Percentiles rank a stretch among this genome's conserved stretches.
phyloP scores from a whole-genome alignment of 2,329 filamentous ascomycete species.

The Alternaria sp. region DNA sequence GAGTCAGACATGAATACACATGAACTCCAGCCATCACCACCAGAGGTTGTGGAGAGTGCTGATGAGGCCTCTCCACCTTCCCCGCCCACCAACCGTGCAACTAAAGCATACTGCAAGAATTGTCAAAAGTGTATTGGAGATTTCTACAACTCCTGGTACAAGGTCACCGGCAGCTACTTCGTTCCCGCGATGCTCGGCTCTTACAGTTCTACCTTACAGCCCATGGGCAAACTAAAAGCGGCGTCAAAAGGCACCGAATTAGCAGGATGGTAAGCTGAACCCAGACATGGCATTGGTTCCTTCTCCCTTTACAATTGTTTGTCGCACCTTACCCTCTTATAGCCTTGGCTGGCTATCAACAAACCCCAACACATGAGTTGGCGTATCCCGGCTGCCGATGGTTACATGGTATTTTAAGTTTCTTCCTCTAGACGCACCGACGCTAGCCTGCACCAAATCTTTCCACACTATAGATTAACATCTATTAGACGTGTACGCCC shows the following conservation, averaged over 20 bases:
- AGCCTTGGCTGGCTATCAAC: constrained; percentile 31
- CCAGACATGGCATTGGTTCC: constrained; percentile 18
- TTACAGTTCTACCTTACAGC: constrained; percentile 37
- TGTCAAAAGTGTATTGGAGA: constrained; percentile 40
- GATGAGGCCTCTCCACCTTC: constrained; percentile 18
- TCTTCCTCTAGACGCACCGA: constrained; percentile 41
- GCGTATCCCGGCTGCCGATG: constrained; percentile 44
- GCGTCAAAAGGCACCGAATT: constrained; percentile 40
- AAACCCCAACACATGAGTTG: constrained; percentile 38
- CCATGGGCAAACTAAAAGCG: constrained; percentile 33
- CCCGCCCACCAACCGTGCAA: constrained; percentile 27
- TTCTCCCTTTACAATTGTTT: background rate
- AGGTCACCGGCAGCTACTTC: constrained; percentile 44
- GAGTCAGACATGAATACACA: constrained; percentile 7
- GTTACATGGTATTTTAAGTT: constrained; percentile 40
- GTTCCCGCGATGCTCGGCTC: constrained; percentile 43
- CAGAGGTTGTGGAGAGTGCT: constrained; percentile 16
- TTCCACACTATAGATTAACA: constrained; percentile 48
- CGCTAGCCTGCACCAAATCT: constrained; percentile 43
- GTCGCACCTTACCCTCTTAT: constrained; percentile 38
- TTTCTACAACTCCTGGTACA: constrained; percentile 48
- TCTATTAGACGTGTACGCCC: constrained; percentile 46
- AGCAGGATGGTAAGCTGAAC: constrained; percentile 48
- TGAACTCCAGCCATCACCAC: constrained; percentile 16
- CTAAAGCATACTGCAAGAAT: constrained; percentile 37